A percentile compares a stretch with the other conserved stretches of the same genome.
These are phyloP conservation scores for Trametes maxima DNA, from an alignment of 768 basidiomycete species.

Conservation along the genomic window DNA sequence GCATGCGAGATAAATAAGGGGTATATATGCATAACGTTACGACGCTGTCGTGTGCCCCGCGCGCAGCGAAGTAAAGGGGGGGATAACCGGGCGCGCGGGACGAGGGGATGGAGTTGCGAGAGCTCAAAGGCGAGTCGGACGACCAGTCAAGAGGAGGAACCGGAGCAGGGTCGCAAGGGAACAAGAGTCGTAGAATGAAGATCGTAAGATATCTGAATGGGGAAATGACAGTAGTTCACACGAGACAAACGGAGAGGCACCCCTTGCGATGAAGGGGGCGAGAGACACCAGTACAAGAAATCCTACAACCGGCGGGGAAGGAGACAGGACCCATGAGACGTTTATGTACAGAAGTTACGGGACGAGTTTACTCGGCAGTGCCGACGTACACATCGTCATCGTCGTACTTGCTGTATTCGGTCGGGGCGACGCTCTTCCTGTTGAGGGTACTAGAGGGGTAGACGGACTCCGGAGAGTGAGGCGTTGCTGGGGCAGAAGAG, in stretches of 20 bases:
- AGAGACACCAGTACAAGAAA: slow-evolving; percentile 14
- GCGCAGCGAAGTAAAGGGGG: not conserved
- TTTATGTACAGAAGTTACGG: not conserved
- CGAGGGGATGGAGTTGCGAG: not conserved
- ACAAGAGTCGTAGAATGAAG: not conserved
- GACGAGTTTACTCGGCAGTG: slow-evolving; percentile 26
- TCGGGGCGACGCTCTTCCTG: slow-evolving; percentile 29
- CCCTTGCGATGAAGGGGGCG: not conserved
- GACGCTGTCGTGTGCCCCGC: slow-evolving; percentile 21
- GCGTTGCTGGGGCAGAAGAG: not conserved
- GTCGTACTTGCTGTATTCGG: slow-evolving; percentile 33
- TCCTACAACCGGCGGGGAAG: slow-evolving; percentile 18
- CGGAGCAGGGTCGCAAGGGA: not conserved
- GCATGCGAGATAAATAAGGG: slow-evolving; percentile 11
- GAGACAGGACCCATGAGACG: not conserved
- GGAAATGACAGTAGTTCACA: slow-evolving; percentile 13
- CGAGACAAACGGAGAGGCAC: not conserved
- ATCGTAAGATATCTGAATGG: slow-evolving; percentile 8
- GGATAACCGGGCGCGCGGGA: not conserved
- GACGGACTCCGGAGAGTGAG: slow-evolving; percentile 10
- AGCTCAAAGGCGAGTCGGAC: not conserved
- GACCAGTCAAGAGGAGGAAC: not conserved
- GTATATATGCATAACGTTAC: slow-evolving; percentile 16
- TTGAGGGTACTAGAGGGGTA: slow-evolving; percentile 6
- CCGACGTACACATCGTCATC: slow-evolving; percentile 34